Percentiles rank a stretch among this genome's conserved stretches.
Conservation (phyloP, 805 yeast species). For the Nakazawaea pomicola region DNA sequence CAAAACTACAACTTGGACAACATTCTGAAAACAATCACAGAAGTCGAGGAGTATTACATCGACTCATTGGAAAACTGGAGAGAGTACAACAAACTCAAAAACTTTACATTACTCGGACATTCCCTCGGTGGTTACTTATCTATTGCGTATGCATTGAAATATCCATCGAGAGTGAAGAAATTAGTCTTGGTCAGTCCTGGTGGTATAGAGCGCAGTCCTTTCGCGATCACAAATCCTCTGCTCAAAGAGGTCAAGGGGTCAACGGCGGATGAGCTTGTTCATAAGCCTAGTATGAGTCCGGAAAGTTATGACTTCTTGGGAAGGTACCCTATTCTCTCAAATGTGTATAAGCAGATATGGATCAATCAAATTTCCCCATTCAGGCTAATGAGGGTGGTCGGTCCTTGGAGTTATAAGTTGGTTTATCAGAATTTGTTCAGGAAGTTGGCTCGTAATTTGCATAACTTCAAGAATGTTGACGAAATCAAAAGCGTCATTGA, state of each 20-base stretch:
- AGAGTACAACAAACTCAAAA: conserved; percentile 35
- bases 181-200: conserved; percentile 69
- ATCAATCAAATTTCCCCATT: conserved; percentile 40
- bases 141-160: conserved; percentile 52
- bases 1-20: conserved; percentile 31
- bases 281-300: conserved; percentile 38
- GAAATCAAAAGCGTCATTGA: conserved; percentile 26
- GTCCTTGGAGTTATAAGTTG: conserved; percentile 29
- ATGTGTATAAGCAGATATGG: conserved; percentile 32
- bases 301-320: conserved; percentile 40
- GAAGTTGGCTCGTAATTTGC: conserved; percentile 21
- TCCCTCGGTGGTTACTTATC: conserved; percentile 78
- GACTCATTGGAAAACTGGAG: conserved; percentile 68
- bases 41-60: conserved; percentile 52
- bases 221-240: conserved; percentile 45
- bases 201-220: conserved; percentile 69
- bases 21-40: conserved; percentile 33
- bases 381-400: conserved; percentile 39
- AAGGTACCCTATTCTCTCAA: conserved; percentile 37
- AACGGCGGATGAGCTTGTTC: conserved; percentile 12
- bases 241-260: conserved; percentile 9
- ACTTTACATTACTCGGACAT: conserved; percentile 66
- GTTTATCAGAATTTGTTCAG: conserved; percentile 23
- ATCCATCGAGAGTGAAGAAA: conserved; percentile 49
- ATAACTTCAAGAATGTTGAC: conserved; percentile 17